These are phyloP conservation scores for Cladophialophora carrionii DNA, from an alignment of 2,329 filamentous ascomycete species.

Conservation along the genomic window DNA sequence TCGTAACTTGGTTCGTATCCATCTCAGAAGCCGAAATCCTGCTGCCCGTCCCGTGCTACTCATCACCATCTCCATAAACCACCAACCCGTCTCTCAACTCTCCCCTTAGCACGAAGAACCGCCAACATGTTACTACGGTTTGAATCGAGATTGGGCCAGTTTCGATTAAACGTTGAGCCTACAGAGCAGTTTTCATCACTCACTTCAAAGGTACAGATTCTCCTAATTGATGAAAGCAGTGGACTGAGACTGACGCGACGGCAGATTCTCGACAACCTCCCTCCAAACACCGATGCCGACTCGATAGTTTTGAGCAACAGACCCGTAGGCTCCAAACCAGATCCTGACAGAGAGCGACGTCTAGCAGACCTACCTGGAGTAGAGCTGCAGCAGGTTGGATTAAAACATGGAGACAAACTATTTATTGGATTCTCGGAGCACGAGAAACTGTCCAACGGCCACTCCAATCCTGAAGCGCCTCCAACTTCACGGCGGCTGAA, in stretches of 20 bases:
- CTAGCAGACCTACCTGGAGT: constrained; percentile 58
- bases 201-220: constrained; percentile 48
- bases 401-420: constrained; percentile 83
- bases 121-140: constrained; percentile 76
- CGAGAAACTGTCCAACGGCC: constrained; percentile 55
- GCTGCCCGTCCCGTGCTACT: background rate
- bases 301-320: constrained; percentile 64
- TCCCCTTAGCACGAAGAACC: background rate
- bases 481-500: constrained; percentile 69
- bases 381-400: constrained; percentile 60
- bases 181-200: constrained; percentile 70
- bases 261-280: constrained; percentile 63
- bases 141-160: constrained; percentile 89
- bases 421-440: constrained; percentile 78
- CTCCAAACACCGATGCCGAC: constrained; percentile 57
- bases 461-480: constrained; percentile 40
- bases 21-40: background rate
- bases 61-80: background rate
- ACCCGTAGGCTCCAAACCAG: constrained; percentile 55
- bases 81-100: constrained; percentile 1
- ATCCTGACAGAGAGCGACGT: constrained; percentile 56
- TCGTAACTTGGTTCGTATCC: background rate
- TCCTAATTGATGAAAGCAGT: background rate
- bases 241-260: background rate
- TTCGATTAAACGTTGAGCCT: constrained; percentile 77